Evolutionary conservation across 768 basidiomycete species (phyloP).

Genomic region (Auriscalpium orientale): DNA sequence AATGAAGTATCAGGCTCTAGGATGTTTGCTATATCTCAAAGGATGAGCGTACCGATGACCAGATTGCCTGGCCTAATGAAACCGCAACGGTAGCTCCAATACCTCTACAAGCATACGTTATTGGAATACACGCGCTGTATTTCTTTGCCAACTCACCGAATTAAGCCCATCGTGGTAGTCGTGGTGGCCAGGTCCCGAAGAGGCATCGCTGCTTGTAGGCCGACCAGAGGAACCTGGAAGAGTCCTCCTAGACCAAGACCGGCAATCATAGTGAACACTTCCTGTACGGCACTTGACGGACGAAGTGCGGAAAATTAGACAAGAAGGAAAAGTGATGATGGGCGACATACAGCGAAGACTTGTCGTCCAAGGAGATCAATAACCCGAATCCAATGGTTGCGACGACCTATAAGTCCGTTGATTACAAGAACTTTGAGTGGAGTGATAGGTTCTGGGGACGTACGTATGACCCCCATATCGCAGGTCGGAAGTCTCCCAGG

Average conservation of each 20-base stretch:
- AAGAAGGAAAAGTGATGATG: too few species aligned
- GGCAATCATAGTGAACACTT: slow-evolving; percentile 25
- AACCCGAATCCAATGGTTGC: slow-evolving; percentile 29
- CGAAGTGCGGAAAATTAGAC: background rate
- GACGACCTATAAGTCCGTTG: slow-evolving; percentile 6
- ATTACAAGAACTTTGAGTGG: too few species aligned
- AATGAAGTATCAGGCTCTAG: too few species aligned
- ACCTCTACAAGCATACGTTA: background rate
- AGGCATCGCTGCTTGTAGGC: slow-evolving; percentile 40
- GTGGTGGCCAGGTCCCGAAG: slow-evolving; percentile 35
- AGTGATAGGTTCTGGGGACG: background rate
- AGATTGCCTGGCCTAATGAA: slow-evolving; percentile 21
- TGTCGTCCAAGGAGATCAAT: slow-evolving; percentile 29
- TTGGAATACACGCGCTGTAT: too few species aligned
- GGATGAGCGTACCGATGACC: slow-evolving; percentile 7
- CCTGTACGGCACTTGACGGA: slow-evolving; percentile 21
- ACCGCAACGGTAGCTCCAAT: slow-evolving; percentile 21
- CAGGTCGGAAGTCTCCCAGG: slow-evolving; percentile 23
- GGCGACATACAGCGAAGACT: slow-evolving; percentile 21
- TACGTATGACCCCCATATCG: slow-evolving; percentile 23
- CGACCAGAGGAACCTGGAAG: slow-evolving; percentile 31
- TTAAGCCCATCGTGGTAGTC: slow-evolving; percentile 29
- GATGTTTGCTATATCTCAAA: too few species aligned
- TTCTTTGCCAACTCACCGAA: slow-evolving; percentile 15
- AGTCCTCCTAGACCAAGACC: slow-evolving; percentile 27